These are phyloP conservation scores for Globisporangium nodosum DNA, from an alignment of 352 stramenopile species.

Conservation along the genomic window DNA sequence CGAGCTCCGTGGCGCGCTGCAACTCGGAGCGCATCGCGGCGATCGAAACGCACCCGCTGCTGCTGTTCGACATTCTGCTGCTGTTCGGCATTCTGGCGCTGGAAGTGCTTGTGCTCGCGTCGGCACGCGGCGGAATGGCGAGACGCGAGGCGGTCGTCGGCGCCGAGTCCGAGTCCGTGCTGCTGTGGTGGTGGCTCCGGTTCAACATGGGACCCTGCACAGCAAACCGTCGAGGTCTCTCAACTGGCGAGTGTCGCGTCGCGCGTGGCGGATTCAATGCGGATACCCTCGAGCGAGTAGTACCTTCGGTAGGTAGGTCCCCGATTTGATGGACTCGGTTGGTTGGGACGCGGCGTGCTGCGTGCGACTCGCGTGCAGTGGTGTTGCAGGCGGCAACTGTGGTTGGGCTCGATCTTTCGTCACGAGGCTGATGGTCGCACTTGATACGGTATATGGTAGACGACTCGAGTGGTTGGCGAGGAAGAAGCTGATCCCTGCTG, in stretches of 20 bases:
- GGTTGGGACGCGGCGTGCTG: no score
- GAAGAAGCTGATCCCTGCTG: neutral
- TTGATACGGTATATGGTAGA: no score
- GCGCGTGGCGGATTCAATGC: neutral
- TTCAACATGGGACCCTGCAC: neutral
- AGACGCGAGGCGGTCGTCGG: neutral
- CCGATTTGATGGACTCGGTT: neutral
- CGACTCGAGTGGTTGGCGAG: no score
- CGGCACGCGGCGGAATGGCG: neutral
- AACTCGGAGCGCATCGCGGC: no score
- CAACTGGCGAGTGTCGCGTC: neutral
- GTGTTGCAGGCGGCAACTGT: no score
- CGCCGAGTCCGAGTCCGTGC: neutral
- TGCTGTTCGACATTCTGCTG: neutral
- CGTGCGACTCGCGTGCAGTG: no score
- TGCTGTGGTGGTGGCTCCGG: neutral
- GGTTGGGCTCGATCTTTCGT: no score
- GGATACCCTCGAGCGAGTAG: no score
- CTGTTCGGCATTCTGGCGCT: neutral
- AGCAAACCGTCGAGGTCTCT: slow-evolving; percentile 1
- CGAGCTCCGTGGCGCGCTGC: no score
- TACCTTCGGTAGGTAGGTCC: neutral
- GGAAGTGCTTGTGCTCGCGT: neutral
- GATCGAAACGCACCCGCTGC: no score
- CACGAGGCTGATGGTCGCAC: no score